These are phyloP conservation scores for Bocquillonia castaneifolia DNA, from an alignment of 441 rosid genomes.

Conservation along the genomic window DNA sequence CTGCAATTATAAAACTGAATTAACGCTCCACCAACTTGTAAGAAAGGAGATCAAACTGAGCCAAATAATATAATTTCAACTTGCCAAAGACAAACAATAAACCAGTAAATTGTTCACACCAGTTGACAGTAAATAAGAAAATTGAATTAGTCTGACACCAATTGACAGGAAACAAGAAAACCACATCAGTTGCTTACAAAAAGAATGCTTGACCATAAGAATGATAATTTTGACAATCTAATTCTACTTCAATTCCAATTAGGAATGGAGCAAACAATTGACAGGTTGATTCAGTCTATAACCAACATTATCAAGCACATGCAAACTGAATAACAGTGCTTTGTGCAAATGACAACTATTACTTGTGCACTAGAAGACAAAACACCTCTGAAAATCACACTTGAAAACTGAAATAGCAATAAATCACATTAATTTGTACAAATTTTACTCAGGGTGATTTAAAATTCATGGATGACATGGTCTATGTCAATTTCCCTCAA, in stretches of 20 bases:
- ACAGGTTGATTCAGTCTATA: not conserved
- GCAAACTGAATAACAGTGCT: not conserved
- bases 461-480: not conserved
- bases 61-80: not conserved
- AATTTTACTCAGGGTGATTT: not conserved
- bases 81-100: not conserved
- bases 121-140: not conserved
- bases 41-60: constrained; percentile 8
- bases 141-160: too few relatives aligned
- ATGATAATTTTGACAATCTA: not conserved
- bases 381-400: not conserved
- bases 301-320: not conserved
- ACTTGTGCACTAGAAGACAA: not conserved
- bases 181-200: not conserved
- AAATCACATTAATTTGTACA: not conserved
- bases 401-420: not conserved
- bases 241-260: not conserved
- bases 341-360: not conserved
- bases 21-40: constrained; percentile 14
- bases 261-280: not conserved
- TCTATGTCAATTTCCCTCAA: not conserved
- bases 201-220: not conserved
- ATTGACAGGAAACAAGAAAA: not conserved
- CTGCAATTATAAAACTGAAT: constrained; percentile 36
- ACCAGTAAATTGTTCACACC: not conserved